Base-by-base conservation (phyloP, 164 flowering plant species). In the Nelumbo lutea region DNA sequence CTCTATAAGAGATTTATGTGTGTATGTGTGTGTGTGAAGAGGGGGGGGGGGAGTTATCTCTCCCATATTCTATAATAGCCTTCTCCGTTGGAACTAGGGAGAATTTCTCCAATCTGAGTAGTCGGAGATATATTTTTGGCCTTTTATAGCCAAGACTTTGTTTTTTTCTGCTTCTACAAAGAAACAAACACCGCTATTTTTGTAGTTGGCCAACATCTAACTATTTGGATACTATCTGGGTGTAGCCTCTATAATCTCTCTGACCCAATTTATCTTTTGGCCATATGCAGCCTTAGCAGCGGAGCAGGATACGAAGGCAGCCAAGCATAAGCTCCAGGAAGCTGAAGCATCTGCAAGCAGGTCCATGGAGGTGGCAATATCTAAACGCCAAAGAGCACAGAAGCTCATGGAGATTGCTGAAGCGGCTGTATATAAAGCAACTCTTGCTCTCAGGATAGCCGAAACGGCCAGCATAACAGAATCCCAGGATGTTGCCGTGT, bases 351-450 rank as follows among this genome's bases (percentile, higher is more conserved):
- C 80, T 1, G 88, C 84, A n/a, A 63, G 59, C 1, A 78, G 40
- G 63, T 77, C 80, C 1, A 39, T 73, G 15, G 86, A 78, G 40
- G 3, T 69, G 13, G 97, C 97, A 0, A 38, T 84, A 60, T 8
- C 1, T 6, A 87, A 88, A 75, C 86, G 98, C 2, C 72, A 60
- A 72, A 83, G 80, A 70, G 98, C 96, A 1, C 97, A 91, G 70
- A 9, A 46, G 62, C 87, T 88, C 2, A 83, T 86, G 88, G 81
- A 83, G 72, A 83, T 69, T 59, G 92, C 98, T 2, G 94, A 93
- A 71, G 61, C 89, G 74, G 88, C 87, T 10, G 68, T 79, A 0
- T 88, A 85, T 79, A 88, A 79, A 74, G 90, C 98, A 41, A 56
- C 75, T 42, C 78, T 87, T 85, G 91, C 94, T 3, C 66, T 88